Evolutionary conservation across 768 basidiomycete genomes (phyloP), one percentile per base, ranked within the genome.

Genomic region (Daedaleopsis nitida): DNA sequence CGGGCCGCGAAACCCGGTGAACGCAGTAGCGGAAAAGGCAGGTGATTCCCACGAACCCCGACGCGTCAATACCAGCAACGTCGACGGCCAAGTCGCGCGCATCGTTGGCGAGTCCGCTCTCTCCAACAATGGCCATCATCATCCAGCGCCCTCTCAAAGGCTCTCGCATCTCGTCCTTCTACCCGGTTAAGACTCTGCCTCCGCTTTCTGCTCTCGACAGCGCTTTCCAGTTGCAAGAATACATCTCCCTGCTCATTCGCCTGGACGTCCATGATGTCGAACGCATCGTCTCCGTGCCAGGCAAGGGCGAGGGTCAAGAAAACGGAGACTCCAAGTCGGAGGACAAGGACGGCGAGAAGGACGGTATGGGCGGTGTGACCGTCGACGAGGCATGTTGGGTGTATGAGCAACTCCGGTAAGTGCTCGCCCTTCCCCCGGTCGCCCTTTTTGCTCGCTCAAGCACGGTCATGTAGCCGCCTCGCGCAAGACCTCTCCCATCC

Each of bases 181-280:
- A 92, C 67, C 89, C 90, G 0, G 79, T 91, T 24, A 91, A 91
- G 70, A 79, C 69, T 9, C 78, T 92, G 2, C 90, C 91, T 0
- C 82, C 87, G 0, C 81, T 91, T 34, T 78, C 89, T 0, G 84
- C 87, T 1, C 78, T 96, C 34, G 90, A 96, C 76, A 95, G 92
- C 73, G 92, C 94, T 0, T 97, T 96, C 72, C 94, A 96, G 70
- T 82, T 96, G 8, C 94, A 96, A 69, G 96, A 98, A 70, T 96
- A 94, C 75, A 92, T 98, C 48, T 89, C 94, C 1, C 80, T 92
- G 34, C 85, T 96, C 64, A 91, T 96, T 59, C 86, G 90, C 16
- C 79, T 84, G 27, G 88, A 98, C 75, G 89, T 94, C 0, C 93
- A 96, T 75, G 91, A 97, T 72, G 89, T 98, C 19, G 85, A 92